Base-by-base conservation (phyloP, 2,329 filamentous ascomycete species). In the Calonectria pseudoreteaudii region DNA sequence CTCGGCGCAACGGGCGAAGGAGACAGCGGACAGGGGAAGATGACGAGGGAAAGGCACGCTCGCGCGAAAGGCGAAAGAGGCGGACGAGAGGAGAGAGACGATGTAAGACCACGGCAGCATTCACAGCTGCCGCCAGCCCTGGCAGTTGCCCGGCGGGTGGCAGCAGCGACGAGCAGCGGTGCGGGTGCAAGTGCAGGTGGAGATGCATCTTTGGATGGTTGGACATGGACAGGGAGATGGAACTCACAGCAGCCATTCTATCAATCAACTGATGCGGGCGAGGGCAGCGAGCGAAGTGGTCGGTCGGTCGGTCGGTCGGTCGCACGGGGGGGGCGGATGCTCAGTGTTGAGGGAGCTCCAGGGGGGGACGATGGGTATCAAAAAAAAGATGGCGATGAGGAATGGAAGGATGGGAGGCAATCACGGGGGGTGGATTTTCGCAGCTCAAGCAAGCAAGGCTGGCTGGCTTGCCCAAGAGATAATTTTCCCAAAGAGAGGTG, bases 221-320 rank as follows among this genome's bases (percentile, higher is more conserved):
- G 60, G 28, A 65, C 41, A 34, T 65, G 60, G 60, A 65, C 20
- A 73, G 69, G 68, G 68, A 78, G 70, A 75, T 68, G 70, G 73
- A 66, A 86, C 84, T 85, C 83, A 86, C 84, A 83, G 85, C 83
- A 84, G 84, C 84, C 84, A 86, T 86, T 84, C 84, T 86, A 83
- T 82, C 80, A 79, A 77, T 79, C 78, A 81, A 81, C 79, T 80
- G 76, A 80, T 81, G 77, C 78, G 56, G 77, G 80, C 79, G 77
- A 74, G 72, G 72, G 73, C 74, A 76, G 69, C 80, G 62, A 71
- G 56, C 72, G 67, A 72, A 67, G 69, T 80, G 49, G 70, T 79
- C 77, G 74, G 72, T 58, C 70, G 66, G 67, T 78, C 64, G 78
- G 31, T 69, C 77, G 79, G 52, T 73, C 56, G 56, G 65, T 34